Evolutionary conservation across 768 basidiomycete species (phyloP).

Genomic region (Antrodiella citrinella): DNA sequence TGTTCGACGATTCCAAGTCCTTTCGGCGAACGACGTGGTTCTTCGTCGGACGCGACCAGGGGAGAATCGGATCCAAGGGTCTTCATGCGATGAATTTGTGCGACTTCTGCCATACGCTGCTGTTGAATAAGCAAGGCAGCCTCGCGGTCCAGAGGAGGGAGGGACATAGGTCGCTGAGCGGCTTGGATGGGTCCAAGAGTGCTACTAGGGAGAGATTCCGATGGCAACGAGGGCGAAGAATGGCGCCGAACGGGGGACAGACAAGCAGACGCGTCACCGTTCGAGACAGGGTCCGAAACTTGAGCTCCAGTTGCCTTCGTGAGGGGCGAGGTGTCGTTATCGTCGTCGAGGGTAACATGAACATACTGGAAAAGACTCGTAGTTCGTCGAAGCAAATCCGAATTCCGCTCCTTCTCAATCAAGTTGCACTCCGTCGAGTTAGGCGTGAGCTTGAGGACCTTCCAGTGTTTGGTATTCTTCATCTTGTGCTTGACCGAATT

Average conservation of each 20-base stretch:
- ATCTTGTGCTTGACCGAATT: not conserved
- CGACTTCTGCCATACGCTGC: constrained; percentile 11
- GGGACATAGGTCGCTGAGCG: not conserved
- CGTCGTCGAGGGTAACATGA: not conserved
- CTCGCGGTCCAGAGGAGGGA: not conserved
- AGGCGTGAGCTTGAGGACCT: not conserved
- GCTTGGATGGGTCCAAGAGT: not conserved
- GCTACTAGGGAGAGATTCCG: not conserved
- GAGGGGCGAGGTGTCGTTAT: not conserved
- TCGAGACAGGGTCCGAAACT: not conserved
- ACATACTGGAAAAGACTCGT: not conserved
- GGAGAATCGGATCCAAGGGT: constrained; percentile 6
- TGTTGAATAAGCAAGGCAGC: constrained; percentile 3
- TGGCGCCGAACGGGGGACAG: not conserved
- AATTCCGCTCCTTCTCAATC: not conserved
- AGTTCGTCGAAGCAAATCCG: not conserved
- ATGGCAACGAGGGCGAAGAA: not conserved
- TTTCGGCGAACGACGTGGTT: not conserved
- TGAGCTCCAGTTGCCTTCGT: not conserved
- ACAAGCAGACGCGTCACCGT: not conserved
- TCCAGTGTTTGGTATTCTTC: not conserved
- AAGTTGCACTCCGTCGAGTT: not conserved
- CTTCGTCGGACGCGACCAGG: not conserved
- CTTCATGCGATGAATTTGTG: constrained; percentile 11
- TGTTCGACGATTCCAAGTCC: constrained; percentile 10